Evolutionary conservation across 108 stramenopile genomes (phyloP), one percentile per base, ranked within the genome.

Genomic region (Cyclotella atomus): DNA sequence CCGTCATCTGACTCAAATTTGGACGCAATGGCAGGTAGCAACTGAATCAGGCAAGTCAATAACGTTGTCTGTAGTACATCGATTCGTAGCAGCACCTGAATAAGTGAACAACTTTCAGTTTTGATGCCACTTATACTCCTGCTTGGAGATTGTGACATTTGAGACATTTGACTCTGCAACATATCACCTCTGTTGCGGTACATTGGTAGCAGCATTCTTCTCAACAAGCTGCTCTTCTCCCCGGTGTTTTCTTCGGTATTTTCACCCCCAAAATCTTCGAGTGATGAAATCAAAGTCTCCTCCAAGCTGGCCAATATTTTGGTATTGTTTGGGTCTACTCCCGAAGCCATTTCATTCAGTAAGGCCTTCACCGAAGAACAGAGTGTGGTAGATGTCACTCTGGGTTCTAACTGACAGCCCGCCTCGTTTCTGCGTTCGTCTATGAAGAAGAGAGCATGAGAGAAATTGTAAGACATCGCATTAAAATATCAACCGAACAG

Each of bases 61-160:
- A 86, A 34, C 12, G 65, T 75, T 9, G 83, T 38, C 59, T 86
- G 85, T 21, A 86, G 70, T 20, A 53, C 54, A 35, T 83, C 82
- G 0, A 78, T 74, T 56, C 85, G 59, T 3, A 86, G 80, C 17
- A 86, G 53, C 4, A 64, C 65, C 30, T 80, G 69, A 0, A 86
- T 33, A 9, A 86, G 69, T 0, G 85, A 86, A 5, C 77, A 82
- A 33, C 59, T 59, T 57, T 83, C 77, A 36, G 47, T 38, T 34
- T 41, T 65, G 19, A 43, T 35, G 38, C 46, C 43, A 16, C 44
- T 38, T 43, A 10, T 52, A 21, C 24, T 53, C 12, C 35, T 19
- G 10, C 23, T 38, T 36, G 53, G 54, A 29, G 77, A 52, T 59
- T 71, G 70, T 0, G 77, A 66, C 45, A 71, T 56, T 78, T 78